These are phyloP conservation scores for Tolypocladium pustulatum DNA, from an alignment of 2,329 filamentous ascomycete genomes.

Conservation along the genomic window DNA sequence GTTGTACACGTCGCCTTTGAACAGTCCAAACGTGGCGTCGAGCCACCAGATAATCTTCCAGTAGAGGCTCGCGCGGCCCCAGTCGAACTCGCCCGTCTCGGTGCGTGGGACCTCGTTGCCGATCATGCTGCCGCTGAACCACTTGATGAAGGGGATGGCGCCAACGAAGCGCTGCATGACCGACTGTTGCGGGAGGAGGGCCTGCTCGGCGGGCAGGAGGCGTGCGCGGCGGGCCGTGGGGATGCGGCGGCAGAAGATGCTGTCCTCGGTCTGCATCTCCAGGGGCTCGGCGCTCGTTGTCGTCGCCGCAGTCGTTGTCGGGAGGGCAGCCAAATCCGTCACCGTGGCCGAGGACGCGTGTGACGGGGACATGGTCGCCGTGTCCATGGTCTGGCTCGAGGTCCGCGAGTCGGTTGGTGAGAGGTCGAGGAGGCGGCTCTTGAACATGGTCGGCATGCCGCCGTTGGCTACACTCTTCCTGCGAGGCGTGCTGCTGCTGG, in stretches of 20 bases:
- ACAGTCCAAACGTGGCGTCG: constrained; percentile 46
- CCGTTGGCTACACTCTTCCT: constrained; percentile 12
- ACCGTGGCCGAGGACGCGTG: constrained; percentile 35
- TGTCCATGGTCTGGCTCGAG: constrained; percentile 49
- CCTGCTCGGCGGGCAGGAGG: constrained; percentile 59
- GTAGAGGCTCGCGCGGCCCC: constrained; percentile 54
- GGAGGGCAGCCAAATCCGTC: constrained; percentile 18
- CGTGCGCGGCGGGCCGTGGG: constrained; percentile 55
- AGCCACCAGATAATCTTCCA: constrained; percentile 58
- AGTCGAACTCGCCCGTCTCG: constrained; percentile 70
- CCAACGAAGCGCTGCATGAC: constrained; percentile 52
- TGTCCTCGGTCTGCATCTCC: constrained; percentile 21
- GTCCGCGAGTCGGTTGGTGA: constrained; percentile 34
- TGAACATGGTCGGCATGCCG: constrained; percentile 24
- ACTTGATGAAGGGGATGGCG: constrained; percentile 58
- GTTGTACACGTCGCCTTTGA: constrained; percentile 46
- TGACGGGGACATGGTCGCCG: constrained; percentile 36
- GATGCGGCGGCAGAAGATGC: constrained; percentile 49
- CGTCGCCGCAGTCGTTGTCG: not conserved
- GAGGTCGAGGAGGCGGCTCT: constrained; percentile 26
- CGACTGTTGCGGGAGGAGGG: constrained; percentile 58
- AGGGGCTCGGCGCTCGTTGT: constrained; percentile 12
- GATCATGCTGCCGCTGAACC: constrained; percentile 64
- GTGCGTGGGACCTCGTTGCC: constrained; percentile 64
- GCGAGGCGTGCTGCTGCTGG: constrained; percentile 9